These are phyloP conservation scores for Zizania latifolia DNA, from an alignment of 176 grass and related monocot species.

Conservation along the genomic window DNA sequence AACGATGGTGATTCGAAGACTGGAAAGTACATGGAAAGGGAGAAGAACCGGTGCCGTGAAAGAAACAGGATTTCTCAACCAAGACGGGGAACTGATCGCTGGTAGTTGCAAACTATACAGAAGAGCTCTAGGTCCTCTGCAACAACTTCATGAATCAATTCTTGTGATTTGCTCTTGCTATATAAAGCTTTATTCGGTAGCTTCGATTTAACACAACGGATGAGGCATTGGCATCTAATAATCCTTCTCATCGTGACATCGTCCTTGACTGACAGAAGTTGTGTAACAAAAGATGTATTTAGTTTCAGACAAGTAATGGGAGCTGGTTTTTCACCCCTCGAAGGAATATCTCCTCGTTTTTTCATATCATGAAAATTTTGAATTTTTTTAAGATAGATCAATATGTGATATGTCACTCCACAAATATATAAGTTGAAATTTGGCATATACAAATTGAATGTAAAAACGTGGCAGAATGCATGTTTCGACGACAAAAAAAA, in stretches of 20 bases:
- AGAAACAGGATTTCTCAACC: background rate
- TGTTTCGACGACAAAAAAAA: too few species aligned
- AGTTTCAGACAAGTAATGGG: background rate
- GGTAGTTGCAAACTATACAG: slow-evolving; percentile 19
- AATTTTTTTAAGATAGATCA: too few species aligned
- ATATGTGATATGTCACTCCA: too few species aligned
- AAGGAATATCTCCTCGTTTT: too few species aligned
- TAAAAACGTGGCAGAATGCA: background rate
- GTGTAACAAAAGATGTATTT: background rate
- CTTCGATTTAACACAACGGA: background rate
- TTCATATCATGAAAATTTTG: too few species aligned
- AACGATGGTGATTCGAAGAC: background rate
- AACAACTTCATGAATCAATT: background rate
- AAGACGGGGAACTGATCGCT: background rate
- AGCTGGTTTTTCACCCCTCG: too few species aligned
- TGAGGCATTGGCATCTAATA: background rate
- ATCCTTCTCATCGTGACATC: background rate
- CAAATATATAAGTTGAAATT: too few species aligned
- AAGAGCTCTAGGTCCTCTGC: background rate
- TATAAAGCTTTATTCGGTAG: background rate
- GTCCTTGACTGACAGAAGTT: background rate
- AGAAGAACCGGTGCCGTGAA: background rate
- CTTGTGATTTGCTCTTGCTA: background rate
- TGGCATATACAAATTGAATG: background rate
- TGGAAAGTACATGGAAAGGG: background rate